Evolutionary conservation across 495 filamentous ascomycete genomes (phyloP), one percentile per base, ranked within the genome.

Genomic region (Cercophora newfieldiana): DNA sequence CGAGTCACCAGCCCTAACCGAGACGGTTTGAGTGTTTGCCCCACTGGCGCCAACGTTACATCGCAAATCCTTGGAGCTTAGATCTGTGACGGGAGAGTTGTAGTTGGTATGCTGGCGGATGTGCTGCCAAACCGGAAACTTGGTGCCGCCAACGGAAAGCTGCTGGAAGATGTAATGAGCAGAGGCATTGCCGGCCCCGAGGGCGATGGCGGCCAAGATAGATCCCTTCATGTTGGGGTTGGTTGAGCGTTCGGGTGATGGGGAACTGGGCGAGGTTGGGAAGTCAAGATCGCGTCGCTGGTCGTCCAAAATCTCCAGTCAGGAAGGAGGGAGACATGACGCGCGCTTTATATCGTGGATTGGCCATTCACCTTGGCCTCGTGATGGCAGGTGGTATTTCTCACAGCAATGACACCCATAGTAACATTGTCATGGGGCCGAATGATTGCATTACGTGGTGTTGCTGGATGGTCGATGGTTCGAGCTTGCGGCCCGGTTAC

Each of bases 21-120:
- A 76, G 1, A 81, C 67, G 0, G 80, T 84, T 5, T 75, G 75
- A 0, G 85, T 87, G 53, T 69, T 74, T 22, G 67, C 50, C 14
- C 82, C 83, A 31, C 72, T 73, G 31, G 82, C 85, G 18, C 59
- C 59, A 75, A 83, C 83, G 59, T 89, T 89, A 76, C 87, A 89
- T 1, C 85, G 75, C 50, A 89, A 80, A 65, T 88, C 85, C 19
- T 71, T 76, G 28, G 81, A 84, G 7, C 76, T 64, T 0, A 88
- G 78, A 61, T 84, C 79, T 12, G 81, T 85, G n/a, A 88, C 86
- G 16, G 86, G 86, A 21, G 81, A 85, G 76, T 88, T 88, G 74
- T 81, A 79, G 79, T 86, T 87, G 59, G 78, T 81, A 75, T 86
- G 83, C 65, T 78, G 75, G 29, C 86, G 81, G 64, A 88, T 79